Evolutionary conservation across 495 filamentous ascomycete genomes (phyloP), one percentile per base, ranked within the genome.

Genomic region (Aeminium ludgeri): DNA sequence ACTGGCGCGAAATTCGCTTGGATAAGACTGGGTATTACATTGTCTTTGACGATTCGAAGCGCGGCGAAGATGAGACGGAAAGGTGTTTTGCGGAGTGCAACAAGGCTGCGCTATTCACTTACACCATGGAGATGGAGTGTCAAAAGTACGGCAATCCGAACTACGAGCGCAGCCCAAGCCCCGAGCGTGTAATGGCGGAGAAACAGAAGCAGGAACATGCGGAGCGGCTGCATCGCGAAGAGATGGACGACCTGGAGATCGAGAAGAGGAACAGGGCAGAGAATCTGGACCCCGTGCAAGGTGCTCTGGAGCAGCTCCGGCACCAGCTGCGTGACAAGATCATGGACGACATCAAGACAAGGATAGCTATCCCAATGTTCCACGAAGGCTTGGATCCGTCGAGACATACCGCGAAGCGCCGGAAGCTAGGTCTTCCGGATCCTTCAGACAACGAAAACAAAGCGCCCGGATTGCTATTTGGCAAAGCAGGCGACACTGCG

Each of bases 21-120:
- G 89, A 99, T 54, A 72, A 69, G 36, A 78, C 72, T 7, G 89
- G 89, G 0, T 99, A 94, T 60, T 96, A 83, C 56, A 76, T 96
- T 48, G 67, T 82, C 23, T 99, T 96, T 50, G 74, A 78, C 35
- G 78, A 84, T 48, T 79, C 72, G 11, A 65, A 68, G 23, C 59
- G 69, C 28, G 91, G 91, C 15, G 76, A 86, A 43, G 65, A 76
- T 35, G 83, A 94, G 56, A 77, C 82, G 10, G 73, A 78, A 27
- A 69, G 76, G 32, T 95, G 86, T 57, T 82, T 69, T 49, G 65
- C 70, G 38, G 64, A 73, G 28, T 80, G 76, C 41, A 71, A 93
- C 56, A 75, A 76, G 55, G 73, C 74, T 19, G 67, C 73, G 1
- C 69, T 99, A 34, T 96, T 99, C 65, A 94, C 74, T 4, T 96